phyloP scores from a whole-genome alignment of 345 rosid species.

The Euphorbia peplus region DNA sequence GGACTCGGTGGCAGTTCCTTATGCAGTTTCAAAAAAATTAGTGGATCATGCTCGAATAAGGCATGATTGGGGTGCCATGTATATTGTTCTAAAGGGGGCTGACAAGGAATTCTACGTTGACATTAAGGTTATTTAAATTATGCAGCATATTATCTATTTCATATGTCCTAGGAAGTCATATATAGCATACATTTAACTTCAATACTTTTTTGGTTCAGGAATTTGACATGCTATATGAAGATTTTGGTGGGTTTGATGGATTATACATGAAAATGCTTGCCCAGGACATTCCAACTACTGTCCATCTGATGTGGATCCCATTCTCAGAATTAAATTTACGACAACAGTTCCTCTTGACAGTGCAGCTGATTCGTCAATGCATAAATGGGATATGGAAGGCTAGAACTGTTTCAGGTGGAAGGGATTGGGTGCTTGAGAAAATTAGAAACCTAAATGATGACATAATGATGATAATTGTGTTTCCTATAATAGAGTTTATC shows the following conservation, averaged over 20 bases:
- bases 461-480: conserved; percentile 54
- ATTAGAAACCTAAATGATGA: conserved; percentile 65
- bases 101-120: conserved; percentile 70
- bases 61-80: conserved; percentile 95
- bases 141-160: conserved; percentile 15
- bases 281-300: conserved; percentile 68
- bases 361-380: conserved; percentile 50
- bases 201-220: conserved; percentile 51
- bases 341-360: conserved; percentile 66
- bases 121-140: conserved; percentile 60
- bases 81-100: conserved; percentile 74
- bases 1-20: conserved; percentile 80
- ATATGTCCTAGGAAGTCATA: conserved; percentile 9
- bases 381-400: conserved; percentile 58
- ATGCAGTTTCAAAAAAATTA: conserved; percentile 79
- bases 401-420: conserved; percentile 38
- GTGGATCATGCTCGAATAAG: conserved; percentile 75
- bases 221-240: conserved; percentile 78
- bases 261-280: conserved; percentile 90
- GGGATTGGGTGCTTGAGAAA: conserved; percentile 46
- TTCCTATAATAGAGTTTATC: conserved; percentile 59
- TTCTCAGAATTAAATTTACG: conserved; percentile 70
- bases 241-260: conserved; percentile 92
- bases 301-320: conserved; percentile 94
- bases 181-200: conserved; percentile 21